Base-by-base conservation (phyloP, 2,329 filamentous ascomycete genomes). In the Fusarium metavorans region DNA sequence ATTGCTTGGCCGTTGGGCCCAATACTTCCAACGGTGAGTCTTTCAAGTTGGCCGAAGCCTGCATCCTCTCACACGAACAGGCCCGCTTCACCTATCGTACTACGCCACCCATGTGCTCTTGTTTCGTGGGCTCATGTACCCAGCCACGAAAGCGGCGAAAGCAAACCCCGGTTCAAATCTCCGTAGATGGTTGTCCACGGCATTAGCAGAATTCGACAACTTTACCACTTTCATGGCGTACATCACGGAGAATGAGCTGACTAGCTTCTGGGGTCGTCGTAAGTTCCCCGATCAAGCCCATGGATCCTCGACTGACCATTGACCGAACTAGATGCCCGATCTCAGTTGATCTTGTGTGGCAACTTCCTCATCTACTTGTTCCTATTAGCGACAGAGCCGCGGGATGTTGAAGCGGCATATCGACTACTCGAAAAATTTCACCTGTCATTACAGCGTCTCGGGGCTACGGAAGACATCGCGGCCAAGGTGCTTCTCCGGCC, bases 351-450 rank as follows among this genome's bases (percentile, higher is more conserved):
- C 5, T 78, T 87, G 0, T 85, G 84, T 41, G 85, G 85, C 18
- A 87, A 87, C 71, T 87, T 87, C 61, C 80, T 87, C 57, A 85
- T 87, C 30, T 86, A 86, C 68, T 80, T 87, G 0, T 87, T 87
- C 57, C 79, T 87, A 1, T 78, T 86, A 5, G 85, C 85, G 1
- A 82, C 84, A 0, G 80, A 82, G 9, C 76, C 76, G 4, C 67
- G 69, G 5, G 80, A 85, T 57, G 80, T 84, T 5, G 79, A 80
- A 25, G 75, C 77, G 2, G 81, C 83, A 1, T 84, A 84, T 54
- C 77, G 79, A n/a, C 71, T 84, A 1, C 68, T 85, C 20, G 78
- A 83, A 39, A 80, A 74, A 20, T 84, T 84, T n/a, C 83, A 84
- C 23, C 78, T 79, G 25, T 81, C 82, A 1, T 66, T 85, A 14